Evolutionary conservation across 805 yeast species (phyloP), one percentile per base, ranked within the genome.

Genomic region (Myxozyma vanderwaltii): DNA sequence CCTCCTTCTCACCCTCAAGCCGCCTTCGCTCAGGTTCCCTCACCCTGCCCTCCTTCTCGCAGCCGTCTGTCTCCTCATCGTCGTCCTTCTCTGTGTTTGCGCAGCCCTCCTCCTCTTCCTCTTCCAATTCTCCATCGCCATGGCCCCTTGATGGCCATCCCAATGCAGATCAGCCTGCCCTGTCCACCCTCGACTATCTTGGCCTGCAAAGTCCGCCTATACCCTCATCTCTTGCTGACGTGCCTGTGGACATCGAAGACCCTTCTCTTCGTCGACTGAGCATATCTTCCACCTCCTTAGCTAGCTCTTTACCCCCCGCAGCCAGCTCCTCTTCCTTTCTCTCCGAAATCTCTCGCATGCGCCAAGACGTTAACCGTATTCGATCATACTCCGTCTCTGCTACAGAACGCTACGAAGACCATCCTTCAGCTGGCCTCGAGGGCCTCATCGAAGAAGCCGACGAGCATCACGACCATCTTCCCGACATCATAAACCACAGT

Each of bases 341-440:
- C 17, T 26, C 62, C 17, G 59, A 61, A n/a, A 19, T 53, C 12
- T n/a, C 50, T 31, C 63, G 61, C 12, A 43, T 63, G 24, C 60
- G 63, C 19, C 62, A 49, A 13, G 67, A 65, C 39, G 52, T 51
- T 21, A 51, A 41, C 15, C 56, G 68, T n/a, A 41, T 65, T 17
- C 58, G 68, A 13, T 65, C 68, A 1, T 65, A 63, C 51, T 65
- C 68, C 15, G 64, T 59, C 51, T 51, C 47, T 29, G 63, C 64
- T 17, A 51, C 57, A n/a, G 67, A 61, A 46, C 35, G 38, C 27
- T 60, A 61, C 55, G 61, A 61, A 23, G 66, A 63, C n/a, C 33
- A 12, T 10, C 52, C 21, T 12, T 35, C 38, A 15, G 40, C 31
- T 33, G 26, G 46, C 33, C 58, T 61, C 21, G 62, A 54, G 27